Conservation (phyloP, 768 basidiomycete genomes). For the Boletus huronensis region DNA sequence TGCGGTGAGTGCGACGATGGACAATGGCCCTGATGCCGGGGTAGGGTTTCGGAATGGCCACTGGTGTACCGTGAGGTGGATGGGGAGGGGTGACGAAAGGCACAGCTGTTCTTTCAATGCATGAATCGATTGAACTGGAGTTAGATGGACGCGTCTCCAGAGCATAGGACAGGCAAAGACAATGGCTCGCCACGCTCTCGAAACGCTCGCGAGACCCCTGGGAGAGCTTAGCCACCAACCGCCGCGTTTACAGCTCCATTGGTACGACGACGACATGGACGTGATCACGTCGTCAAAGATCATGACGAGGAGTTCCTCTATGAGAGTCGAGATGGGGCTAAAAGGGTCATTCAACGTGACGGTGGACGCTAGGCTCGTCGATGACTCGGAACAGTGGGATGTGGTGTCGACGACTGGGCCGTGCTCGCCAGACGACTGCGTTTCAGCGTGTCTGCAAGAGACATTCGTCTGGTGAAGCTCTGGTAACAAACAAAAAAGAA, state of each 20-base stretch:
- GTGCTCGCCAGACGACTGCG: background rate
- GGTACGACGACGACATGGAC: conserved; percentile 4
- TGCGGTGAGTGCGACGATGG: conserved; percentile 11
- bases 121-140: conserved; percentile 9
- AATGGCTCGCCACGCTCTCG: conserved; percentile 13
- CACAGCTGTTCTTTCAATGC: conserved; percentile 16
- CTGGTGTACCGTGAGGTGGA: conserved; percentile 17
- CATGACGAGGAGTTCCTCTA: conserved; percentile 23
- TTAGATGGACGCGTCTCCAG: conserved; percentile 20
- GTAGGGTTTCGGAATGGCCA: conserved; percentile 17
- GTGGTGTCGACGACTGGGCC: background rate
- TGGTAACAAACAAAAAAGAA: background rate
- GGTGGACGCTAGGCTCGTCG: background rate
- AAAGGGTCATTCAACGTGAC: background rate
- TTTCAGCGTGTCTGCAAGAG: background rate
- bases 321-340: conserved; percentile 8
- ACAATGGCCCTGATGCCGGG: conserved; percentile 5
- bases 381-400: background rate
- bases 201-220: conserved; percentile 16
- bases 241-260: background rate
- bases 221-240: conserved; percentile 6
- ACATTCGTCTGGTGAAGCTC: background rate
- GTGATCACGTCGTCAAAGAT: conserved; percentile 18
- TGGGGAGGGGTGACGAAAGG: conserved; percentile 10
- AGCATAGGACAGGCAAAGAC: conserved; percentile 16